phyloP scores from a whole-genome alignment of 495 filamentous ascomycete genomes.

The Barbatosphaeria neglecta region DNA sequence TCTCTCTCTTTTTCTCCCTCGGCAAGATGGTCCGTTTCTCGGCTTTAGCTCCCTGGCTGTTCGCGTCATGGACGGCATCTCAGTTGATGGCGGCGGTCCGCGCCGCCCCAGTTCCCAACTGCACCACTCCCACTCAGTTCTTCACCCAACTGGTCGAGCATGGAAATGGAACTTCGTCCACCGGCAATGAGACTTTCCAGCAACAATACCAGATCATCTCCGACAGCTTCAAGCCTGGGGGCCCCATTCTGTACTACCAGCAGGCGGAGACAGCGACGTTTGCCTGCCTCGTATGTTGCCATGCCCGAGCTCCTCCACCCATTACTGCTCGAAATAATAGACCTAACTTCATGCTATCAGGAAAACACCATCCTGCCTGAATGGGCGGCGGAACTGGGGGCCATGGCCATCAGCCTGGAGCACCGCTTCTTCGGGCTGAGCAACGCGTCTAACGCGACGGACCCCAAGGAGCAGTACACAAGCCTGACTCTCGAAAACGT shows the following conservation, averaged over 20 bases:
- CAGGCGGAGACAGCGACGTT: background rate
- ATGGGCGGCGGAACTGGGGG: conserved; percentile 3
- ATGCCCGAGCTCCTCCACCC: background rate
- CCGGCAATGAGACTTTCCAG: conserved; percentile 4
- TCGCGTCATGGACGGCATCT: background rate
- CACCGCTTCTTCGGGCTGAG: conserved; percentile 7
- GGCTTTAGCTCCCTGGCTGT: background rate
- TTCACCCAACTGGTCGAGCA: background rate
- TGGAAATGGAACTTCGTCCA: background rate
- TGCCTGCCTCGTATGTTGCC: background rate
- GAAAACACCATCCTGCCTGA: conserved; percentile 4
- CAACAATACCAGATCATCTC: conserved; percentile 6
- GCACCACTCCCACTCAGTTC: background rate
- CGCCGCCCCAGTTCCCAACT: background rate
- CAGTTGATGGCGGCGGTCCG: background rate
- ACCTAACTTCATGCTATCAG: background rate
- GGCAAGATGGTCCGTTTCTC: background rate
- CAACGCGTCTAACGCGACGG: conserved; percentile 1
- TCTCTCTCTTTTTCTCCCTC: background rate
- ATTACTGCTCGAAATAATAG: background rate
- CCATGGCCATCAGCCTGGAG: conserved; percentile 4
- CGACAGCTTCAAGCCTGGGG: conserved; percentile 5
- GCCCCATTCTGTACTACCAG: conserved; percentile 6
- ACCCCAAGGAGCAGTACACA: conserved; percentile 1
- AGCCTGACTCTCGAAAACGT: conserved; percentile 7